These are phyloP conservation scores for Arachnomyces sp. DNA, from an alignment of 2,329 filamentous ascomycete genomes.

Conservation along the genomic window DNA sequence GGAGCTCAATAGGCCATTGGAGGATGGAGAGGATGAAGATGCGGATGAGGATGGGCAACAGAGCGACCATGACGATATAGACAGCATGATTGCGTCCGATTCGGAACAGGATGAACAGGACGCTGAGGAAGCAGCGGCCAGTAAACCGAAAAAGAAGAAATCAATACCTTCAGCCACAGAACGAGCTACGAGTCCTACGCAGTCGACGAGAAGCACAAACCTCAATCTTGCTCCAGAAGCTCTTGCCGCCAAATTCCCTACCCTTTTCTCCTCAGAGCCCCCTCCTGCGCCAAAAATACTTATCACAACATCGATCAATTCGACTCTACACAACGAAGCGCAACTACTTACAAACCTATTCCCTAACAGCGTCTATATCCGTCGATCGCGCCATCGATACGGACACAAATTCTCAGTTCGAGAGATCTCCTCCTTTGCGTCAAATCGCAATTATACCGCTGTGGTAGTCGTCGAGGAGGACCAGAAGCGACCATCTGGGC, in stretches of 20 bases:
- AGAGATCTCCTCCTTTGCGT: conserved; percentile 80
- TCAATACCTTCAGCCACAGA: conserved; percentile 32
- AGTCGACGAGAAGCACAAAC: conserved; percentile 51
- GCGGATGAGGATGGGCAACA: conserved; percentile 37
- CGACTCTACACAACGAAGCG: conserved; percentile 76
- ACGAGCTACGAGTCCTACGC: conserved; percentile 47
- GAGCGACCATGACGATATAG: conserved; percentile 49
- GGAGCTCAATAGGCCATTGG: conserved; percentile 27
- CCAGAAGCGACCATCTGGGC: conserved; percentile 69
- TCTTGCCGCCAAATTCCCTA: conserved; percentile 52
- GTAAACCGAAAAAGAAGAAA: conserved; percentile 30
- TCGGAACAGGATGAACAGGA: conserved; percentile 41
- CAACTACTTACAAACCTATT: conserved; percentile 70
- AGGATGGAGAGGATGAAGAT: conserved; percentile 36
- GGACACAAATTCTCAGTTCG: conserved; percentile 84
- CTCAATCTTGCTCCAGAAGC: conserved; percentile 53
- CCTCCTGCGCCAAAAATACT: conserved; percentile 70
- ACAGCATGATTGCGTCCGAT: conserved; percentile 66
- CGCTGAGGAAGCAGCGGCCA: conserved; percentile 41
- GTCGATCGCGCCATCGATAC: conserved; percentile 72
- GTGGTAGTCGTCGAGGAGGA: conserved; percentile 84
- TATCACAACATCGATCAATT: conserved; percentile 83
- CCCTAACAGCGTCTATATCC: conserved; percentile 73
- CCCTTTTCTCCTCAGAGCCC: conserved; percentile 45
- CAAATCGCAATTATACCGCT: conserved; percentile 73